phyloP scores from a whole-genome alignment of 2,329 filamentous ascomycete species.

The Onygena corvina region DNA sequence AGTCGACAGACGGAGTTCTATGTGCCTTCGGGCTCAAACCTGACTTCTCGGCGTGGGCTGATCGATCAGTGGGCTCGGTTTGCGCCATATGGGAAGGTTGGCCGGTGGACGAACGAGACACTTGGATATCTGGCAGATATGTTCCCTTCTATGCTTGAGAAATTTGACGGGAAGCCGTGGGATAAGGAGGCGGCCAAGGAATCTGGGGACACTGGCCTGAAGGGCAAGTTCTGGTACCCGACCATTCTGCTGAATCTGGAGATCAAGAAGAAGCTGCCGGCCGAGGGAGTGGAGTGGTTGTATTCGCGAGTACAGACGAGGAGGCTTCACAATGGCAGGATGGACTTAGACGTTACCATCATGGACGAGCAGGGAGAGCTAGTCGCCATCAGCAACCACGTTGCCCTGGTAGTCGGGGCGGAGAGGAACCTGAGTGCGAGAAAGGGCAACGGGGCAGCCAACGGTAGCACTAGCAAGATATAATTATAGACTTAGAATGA shows the following conservation, averaged over 20 bases:
- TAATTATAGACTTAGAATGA: slow-evolving; percentile 5
- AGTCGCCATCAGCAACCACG: slow-evolving; percentile 56
- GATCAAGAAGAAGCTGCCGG: slow-evolving; percentile 58
- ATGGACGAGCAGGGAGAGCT: slow-evolving; percentile 53
- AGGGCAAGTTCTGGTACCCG: slow-evolving; percentile 55
- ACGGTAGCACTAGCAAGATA: slow-evolving; percentile 18
- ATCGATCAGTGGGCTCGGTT: slow-evolving; percentile 59
- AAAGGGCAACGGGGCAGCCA: slow-evolving; percentile 20
- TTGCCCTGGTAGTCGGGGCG: slow-evolving; percentile 51
- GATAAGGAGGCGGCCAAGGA: slow-evolving; percentile 17
- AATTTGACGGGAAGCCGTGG: slow-evolving; percentile 23
- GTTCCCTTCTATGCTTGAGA: slow-evolving; percentile 55
- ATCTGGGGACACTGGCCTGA: slow-evolving; percentile 22
- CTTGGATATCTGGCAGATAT: slow-evolving; percentile 57
- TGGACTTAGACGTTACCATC: slow-evolving; percentile 61
- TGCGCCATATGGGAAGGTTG: slow-evolving; percentile 33
- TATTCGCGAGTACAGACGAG: slow-evolving; percentile 55
- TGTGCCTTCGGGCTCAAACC: slow-evolving; percentile 32
- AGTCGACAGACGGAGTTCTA: slow-evolving; percentile 41
- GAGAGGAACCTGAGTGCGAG: slow-evolving; percentile 50
- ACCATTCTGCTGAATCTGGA: slow-evolving; percentile 66
- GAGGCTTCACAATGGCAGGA: slow-evolving; percentile 55
- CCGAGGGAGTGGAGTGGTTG: slow-evolving; percentile 59
- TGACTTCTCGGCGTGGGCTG: slow-evolving; percentile 21
- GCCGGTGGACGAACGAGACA: slow-evolving; percentile 49